Evolutionary conservation across 2,329 filamentous ascomycete species (phyloP), one percentile per base, ranked within the genome.

Genomic region (Niveomyces coronatus): DNA sequence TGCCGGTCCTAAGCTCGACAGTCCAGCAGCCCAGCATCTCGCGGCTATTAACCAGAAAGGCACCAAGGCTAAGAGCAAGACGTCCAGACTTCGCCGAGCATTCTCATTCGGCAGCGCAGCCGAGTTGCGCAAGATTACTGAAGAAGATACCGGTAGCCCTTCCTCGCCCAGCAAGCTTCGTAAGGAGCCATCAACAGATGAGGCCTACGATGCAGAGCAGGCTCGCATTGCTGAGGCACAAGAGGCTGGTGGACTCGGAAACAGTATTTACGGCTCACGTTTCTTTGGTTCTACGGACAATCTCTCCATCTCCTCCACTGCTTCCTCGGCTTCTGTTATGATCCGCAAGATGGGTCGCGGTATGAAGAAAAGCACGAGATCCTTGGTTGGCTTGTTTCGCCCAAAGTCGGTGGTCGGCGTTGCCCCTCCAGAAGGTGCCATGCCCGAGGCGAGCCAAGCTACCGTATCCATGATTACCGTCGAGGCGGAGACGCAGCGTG

Each of bases 271-370:
- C 57, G 84, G 83, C 17, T 85, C 86, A 11, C 82, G 82, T 46
- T 75, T 89, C 46, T 95, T 96, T 55, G 76, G 86, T 11, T 98
- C 91, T 4, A 96, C 86, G 0, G 91, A 98, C 60, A 96, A 96
- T 49, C 63, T 98, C 31, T 93, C 86, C 11, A 86, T 93, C 46
- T 89, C 85, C 2, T 93, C 86, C 4, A 93, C 85, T 9, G 85
- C 85, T 15, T 93, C 86, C 6, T 93, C 85, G 15, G 85, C 85
- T 23, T 93, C 86, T 20, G 79, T 93, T 50, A 93, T 93, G 85
- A 83, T 98, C 48, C 79, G 91, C 37, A 98, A 98, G 67, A 98
- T 98, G 91, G 91, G 91, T 40, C 86, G 87, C 47, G 88, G 89
- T n/a, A 83, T 96, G 78, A 96, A 94, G 72, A 93, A 91, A 62